These are phyloP conservation scores for Yarrowia divulgata DNA, from an alignment of 805 yeast species.

Conservation along the genomic window DNA sequence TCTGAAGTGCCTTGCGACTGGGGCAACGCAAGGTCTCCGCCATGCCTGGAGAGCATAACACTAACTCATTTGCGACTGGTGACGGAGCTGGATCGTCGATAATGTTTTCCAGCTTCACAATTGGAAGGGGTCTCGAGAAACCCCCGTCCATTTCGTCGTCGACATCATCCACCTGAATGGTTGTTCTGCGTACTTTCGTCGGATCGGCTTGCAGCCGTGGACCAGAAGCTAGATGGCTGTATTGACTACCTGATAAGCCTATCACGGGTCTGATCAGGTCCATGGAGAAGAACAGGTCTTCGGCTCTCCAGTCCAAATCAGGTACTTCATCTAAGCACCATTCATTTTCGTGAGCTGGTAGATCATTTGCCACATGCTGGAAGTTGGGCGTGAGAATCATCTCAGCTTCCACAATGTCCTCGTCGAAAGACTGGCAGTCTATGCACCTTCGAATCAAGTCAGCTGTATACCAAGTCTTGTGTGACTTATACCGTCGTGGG, in stretches of 20 bases:
- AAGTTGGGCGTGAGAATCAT: background rate
- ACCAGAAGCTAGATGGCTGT: background rate
- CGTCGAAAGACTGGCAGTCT: slow-evolving; percentile 2
- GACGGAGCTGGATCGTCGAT: background rate
- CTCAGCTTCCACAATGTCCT: background rate
- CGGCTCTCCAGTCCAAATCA: background rate
- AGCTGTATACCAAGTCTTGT: background rate
- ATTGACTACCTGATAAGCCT: background rate
- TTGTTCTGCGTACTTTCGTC: background rate
- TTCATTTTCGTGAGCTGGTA: background rate
- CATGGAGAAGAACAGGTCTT: background rate
- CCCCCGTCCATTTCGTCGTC: background rate
- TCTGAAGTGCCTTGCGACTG: background rate
- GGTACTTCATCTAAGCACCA: background rate
- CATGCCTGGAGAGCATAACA: background rate
- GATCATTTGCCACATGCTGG: background rate
- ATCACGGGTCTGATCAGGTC: background rate
- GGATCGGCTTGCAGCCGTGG: background rate
- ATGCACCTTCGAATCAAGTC: slow-evolving; percentile 9
- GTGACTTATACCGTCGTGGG: background rate
- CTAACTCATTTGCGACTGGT: background rate
- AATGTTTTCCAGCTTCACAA: background rate
- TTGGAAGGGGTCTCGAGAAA: background rate
- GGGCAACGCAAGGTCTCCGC: background rate
- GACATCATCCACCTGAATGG: background rate